A percentile compares a stretch with the other conserved stretches of the same genome.
These are phyloP conservation scores for Brassica rapa DNA, from an alignment of 345 rosid genomes.

Conservation along the genomic window DNA sequence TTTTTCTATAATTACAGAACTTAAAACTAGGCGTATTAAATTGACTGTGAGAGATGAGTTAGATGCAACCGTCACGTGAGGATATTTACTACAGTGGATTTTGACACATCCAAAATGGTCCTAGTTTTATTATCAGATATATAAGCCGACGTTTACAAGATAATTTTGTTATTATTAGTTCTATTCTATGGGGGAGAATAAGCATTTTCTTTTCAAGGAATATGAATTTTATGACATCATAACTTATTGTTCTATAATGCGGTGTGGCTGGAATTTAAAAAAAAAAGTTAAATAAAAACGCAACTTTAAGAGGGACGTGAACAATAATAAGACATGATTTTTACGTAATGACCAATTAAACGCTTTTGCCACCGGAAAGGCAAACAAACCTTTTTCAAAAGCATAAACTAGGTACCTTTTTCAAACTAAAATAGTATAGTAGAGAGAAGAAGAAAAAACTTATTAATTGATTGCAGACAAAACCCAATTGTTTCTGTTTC, in stretches of 20 bases:
- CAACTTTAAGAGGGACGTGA: constrained; percentile 35
- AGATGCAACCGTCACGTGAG: constrained; percentile 21
- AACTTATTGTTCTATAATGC: constrained; percentile 2
- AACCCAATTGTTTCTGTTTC: neutral
- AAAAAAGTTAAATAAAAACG: neutral
- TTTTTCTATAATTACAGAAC: neutral
- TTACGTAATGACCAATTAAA: constrained; percentile 30
- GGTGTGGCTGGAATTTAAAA: constrained; percentile 25
- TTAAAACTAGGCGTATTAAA: constrained; percentile 6
- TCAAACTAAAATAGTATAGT: neutral
- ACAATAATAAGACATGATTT: constrained; percentile 19
- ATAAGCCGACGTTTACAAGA: constrained; percentile 10
- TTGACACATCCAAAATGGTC: neutral
- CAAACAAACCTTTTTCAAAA: constrained; percentile 24
- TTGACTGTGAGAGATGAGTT: neutral
- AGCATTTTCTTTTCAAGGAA: neutral
- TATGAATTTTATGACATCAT: neutral
- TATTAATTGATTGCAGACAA: neutral
- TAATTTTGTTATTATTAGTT: neutral
- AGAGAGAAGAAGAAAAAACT: neutral
- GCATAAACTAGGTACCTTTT: constrained; percentile 3
- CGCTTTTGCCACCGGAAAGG: constrained; percentile 33
- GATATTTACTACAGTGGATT: constrained; percentile 8
- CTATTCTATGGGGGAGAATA: constrained; percentile 2
- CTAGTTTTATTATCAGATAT: neutral